phyloP scores from a whole-genome alignment of 331 rosid species.

The Pyracantha coccinea region DNA sequence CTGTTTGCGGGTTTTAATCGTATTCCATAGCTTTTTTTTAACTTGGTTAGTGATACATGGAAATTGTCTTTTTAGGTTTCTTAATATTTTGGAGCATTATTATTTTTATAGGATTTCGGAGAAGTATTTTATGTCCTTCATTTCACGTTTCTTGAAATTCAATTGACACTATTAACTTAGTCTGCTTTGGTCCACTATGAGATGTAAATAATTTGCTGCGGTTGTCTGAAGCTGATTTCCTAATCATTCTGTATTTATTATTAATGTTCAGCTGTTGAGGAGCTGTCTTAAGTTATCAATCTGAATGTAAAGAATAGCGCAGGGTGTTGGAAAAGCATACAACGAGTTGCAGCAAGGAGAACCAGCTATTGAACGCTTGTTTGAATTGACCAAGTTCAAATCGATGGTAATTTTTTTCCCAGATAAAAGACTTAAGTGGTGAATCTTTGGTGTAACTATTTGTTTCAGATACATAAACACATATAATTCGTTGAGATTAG shows the following conservation, averaged over 20 bases:
- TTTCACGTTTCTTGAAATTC: neutral
- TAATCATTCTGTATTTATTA: conserved; percentile 12
- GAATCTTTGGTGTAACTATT: neutral
- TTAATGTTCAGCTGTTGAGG: conserved; percentile 40
- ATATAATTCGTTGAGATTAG: neutral
- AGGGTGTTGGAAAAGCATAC: conserved; percentile 91
- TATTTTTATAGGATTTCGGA: too few species aligned
- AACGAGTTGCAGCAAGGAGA: conserved; percentile 91
- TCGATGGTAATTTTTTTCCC: conserved; percentile 41
- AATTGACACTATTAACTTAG: neutral
- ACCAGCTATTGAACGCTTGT: conserved; percentile 77
- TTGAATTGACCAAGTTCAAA: conserved; percentile 52
- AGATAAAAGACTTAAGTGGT: neutral
- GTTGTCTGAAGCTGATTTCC: neutral
- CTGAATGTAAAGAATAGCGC: conserved; percentile 54
- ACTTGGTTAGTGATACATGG: neutral
- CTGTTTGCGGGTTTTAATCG: neutral
- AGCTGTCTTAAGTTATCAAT: conserved; percentile 43
- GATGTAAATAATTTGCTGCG: neutral
- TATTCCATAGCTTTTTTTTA: neutral
- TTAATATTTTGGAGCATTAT: neutral
- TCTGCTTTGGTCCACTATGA: neutral
- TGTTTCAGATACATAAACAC: neutral
- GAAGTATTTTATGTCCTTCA: neutral
- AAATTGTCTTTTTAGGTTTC: neutral